Evolutionary conservation across 2,329 filamentous ascomycete species (phyloP), one percentile per base, ranked within the genome.

Genomic region (Aspergillus brunneoviolaceus): DNA sequence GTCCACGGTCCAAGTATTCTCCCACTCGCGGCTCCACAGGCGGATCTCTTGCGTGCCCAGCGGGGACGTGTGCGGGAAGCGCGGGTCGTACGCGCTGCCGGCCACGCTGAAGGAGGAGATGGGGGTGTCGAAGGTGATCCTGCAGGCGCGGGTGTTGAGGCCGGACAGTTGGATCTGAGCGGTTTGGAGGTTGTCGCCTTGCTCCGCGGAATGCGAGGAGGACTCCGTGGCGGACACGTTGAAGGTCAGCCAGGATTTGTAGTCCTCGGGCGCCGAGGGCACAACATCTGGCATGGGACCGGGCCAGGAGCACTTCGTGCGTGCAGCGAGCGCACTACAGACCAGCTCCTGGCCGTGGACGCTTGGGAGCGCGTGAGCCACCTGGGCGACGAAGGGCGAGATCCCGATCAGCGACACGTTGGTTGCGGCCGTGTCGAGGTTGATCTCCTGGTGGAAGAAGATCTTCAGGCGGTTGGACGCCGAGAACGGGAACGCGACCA

Each of bases 401-500:
- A 92, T 73, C 0, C 92, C 92, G 0, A 82, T 83, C 9, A 96
- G 79, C 35, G 85, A 86, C 47, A 93, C 89, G 2, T 78, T 80
- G 65, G 92, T 91, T 14, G 82, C 78, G n/a, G 88, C 87, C 4
- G 82, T 85, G 65, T 91, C 89, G 10, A 96, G 83, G 65, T 96
- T 85, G 51, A 97, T 81, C 10, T 85, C 85, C 73, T 99, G 93
- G 53, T 90, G 81, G 74, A 98, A 97, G 75, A 88, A 96, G 51
- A 94, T 82, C 76, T 98, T 98, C 74, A 96, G 86, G 42, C 91
- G 85, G 72, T 88, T 90, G 60, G 87, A 83, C 23, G 85, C 79
- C 0, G 91, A 95, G 76, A 98, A 98, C 0, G 95, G 95, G 74
- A 96, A 97, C 1, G 90, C 91, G 2, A 85, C 78, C 4, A 97